phyloP scores from a whole-genome alignment of 257 asterid genomes.

The Datura wrightii region DNA sequence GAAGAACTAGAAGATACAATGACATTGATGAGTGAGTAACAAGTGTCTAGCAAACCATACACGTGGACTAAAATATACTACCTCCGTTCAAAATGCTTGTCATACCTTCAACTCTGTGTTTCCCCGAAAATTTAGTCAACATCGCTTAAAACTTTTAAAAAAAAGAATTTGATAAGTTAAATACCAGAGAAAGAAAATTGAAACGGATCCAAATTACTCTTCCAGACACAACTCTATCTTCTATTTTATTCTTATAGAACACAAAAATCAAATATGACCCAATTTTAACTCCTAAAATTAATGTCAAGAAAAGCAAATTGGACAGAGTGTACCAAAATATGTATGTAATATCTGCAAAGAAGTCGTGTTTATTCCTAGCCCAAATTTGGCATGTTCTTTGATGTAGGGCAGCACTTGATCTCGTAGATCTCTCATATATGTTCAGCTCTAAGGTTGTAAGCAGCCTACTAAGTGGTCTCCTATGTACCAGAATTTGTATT shows the following conservation, averaged over 20 bases:
- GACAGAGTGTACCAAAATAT: background rate
- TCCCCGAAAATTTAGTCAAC: background rate
- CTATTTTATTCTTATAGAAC: background rate
- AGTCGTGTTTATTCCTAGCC: background rate
- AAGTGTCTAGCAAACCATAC: background rate
- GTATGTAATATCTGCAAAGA: background rate
- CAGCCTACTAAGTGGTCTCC: background rate
- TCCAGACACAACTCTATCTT: background rate
- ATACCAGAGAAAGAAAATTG: background rate
- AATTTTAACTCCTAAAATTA: background rate
- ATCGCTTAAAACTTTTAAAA: background rate
- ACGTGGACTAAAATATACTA: background rate
- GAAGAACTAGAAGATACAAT: background rate
- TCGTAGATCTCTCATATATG: background rate
- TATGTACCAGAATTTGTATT: background rate
- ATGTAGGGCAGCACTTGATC: background rate
- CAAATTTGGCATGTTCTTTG: constrained; percentile 28
- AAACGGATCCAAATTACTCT: background rate
- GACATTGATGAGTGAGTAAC: constrained; percentile 9
- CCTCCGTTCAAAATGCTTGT: background rate
- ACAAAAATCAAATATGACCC: background rate
- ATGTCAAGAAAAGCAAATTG: background rate
- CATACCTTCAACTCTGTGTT: background rate
- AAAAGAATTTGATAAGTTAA: background rate
- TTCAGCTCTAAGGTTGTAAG: background rate